Conservation (phyloP, 163 green algal genomes). For the Prototheca stagnorum region DNA sequence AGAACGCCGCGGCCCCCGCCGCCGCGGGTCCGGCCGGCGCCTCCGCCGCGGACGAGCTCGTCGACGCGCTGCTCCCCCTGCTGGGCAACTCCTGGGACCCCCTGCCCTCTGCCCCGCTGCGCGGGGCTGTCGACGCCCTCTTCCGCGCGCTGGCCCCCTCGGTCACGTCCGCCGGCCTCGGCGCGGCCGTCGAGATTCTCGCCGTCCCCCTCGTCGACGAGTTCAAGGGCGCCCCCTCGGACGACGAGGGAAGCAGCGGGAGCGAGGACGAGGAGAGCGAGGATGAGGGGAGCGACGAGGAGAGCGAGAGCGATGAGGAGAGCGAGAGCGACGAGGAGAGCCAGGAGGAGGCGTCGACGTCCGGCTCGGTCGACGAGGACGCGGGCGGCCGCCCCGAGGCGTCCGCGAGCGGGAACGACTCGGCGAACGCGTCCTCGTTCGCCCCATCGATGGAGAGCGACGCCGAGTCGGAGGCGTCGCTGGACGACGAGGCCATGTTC, state of each 20-base stretch:
- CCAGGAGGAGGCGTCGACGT: slow-evolving; percentile 3
- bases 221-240: no score
- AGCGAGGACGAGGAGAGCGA: slow-evolving; percentile 24
- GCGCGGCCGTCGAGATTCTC: slow-evolving; percentile 28
- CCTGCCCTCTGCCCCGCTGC: slow-evolving; percentile 31
- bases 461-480: slow-evolving; percentile 4
- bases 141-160: slow-evolving; percentile 25
- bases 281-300: slow-evolving; percentile 12
- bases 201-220: no score
- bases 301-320: slow-evolving; percentile 14
- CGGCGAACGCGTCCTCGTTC: neutral
- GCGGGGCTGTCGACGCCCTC: slow-evolving; percentile 45
- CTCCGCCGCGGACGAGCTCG: neutral
- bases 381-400: no score
- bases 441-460: slow-evolving; percentile 1
- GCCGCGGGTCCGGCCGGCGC: neutral
- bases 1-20: neutral
- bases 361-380: neutral
- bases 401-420: neutral
- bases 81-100: neutral
- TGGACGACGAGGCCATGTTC: slow-evolving; percentile 51
- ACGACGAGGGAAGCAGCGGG: slow-evolving; percentile 7
- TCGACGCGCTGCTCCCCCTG: neutral
- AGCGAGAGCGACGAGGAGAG: slow-evolving; percentile 9
- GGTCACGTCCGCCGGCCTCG: slow-evolving; percentile 21